Evolutionary conservation across 306 rosid genomes (phyloP), one percentile per base, ranked within the genome.

Genomic region (Rosa rugosa): DNA sequence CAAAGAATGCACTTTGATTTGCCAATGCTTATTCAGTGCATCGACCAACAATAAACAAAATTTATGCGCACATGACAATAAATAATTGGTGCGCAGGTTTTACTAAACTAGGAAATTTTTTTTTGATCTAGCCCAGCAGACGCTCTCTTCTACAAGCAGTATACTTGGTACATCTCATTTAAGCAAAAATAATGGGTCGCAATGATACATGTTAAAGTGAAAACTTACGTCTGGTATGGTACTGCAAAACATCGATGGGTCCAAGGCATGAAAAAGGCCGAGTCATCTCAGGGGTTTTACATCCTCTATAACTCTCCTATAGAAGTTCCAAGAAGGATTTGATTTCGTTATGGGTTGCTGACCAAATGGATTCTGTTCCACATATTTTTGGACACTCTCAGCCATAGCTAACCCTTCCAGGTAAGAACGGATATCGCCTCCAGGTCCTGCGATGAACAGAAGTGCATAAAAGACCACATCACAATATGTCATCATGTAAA

Each of bases 341-440:
- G 84, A 54, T 78, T 84, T 56, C 53, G 94, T 88, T 77, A 95
- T 93, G 62, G 91, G 82, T 31, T 77, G 79, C 80, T 92, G 98
- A 53, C 99, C 98, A 67, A 91, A 93, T 65, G 90, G 94, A 84
- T 93, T 79, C 25, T 78, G 77, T 16, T 86, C 40, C 38, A 95
- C 93, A 0, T 87, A 90, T 13, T 84, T 82, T 79, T 88, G 96
- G 72, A 90, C 90, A 67, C 89, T 84, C 50, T 90, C 89, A 6
- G 96, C 94, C 85, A 16, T 13, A 40, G 92, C 87, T 75, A 95
- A 49, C 59, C 88, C 82, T 84, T 85, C 93, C 64, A 95, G 79
- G 70, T 89, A 95, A 66, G 75, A 74, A 54, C 93, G 88, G 84
- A 95, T 88, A 82, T 85, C 87, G 20, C 99, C 98, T 46, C 84